Percentiles rank a stretch among this genome's conserved stretches.
phyloP scores from a whole-genome alignment of 345 rosid species.

The Gossypium thurberi region DNA sequence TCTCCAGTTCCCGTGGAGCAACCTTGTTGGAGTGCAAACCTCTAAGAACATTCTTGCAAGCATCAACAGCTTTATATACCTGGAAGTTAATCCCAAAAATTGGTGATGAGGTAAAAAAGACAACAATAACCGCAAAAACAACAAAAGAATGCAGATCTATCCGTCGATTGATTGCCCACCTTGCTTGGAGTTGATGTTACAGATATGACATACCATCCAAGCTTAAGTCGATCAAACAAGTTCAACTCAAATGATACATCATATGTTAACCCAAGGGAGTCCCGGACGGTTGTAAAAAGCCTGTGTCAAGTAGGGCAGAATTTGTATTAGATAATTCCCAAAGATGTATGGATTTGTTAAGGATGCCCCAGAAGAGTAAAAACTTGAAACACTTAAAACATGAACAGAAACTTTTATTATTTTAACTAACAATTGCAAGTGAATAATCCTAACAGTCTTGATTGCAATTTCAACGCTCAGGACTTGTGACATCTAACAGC shows the following conservation, averaged over 20 bases:
- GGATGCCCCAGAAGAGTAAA: neutral
- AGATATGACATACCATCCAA: constrained; percentile 98
- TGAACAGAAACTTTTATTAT: neutral
- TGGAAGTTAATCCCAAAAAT: constrained; percentile 27
- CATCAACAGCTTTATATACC: constrained; percentile 96
- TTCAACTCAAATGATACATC: constrained; percentile 97
- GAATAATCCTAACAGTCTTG: neutral
- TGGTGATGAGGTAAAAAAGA: constrained; percentile 14
- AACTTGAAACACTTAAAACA: neutral
- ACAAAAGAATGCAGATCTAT: constrained; percentile 13
- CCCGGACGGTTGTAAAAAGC: constrained; percentile 98
- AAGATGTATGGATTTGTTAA: neutral
- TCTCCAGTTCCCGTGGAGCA: constrained; percentile 81
- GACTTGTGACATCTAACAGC: neutral
- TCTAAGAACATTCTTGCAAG: constrained; percentile 95
- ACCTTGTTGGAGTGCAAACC: constrained; percentile 82
- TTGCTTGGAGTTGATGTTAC: constrained; percentile 96
- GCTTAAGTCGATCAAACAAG: constrained; percentile 88
- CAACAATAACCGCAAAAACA: neutral
- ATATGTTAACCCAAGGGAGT: constrained; percentile 97
- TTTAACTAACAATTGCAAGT: neutral
- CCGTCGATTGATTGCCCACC: constrained; percentile 38
- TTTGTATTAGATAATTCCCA: neutral
- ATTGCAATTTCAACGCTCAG: neutral
- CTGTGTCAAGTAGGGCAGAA: constrained; percentile 33